Base-by-base conservation (phyloP, 331 rosid genomes). In the Quercus phellos region DNA sequence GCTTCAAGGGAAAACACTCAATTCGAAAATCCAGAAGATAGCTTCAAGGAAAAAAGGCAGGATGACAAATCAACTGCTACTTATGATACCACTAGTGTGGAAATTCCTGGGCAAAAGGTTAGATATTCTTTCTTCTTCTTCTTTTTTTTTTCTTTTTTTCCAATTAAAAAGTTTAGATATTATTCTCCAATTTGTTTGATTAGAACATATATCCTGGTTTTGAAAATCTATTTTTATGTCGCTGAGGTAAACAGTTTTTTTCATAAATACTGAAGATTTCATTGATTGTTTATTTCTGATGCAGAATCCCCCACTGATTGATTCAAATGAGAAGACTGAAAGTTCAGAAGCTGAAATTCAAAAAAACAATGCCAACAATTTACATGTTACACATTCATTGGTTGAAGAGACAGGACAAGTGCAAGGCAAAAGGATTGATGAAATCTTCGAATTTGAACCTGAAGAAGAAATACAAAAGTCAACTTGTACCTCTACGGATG, bases 51-150 rank as follows among this genome's bases (percentile, higher is more conserved):
- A 54, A 53, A 21, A 66, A 53, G 46, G 63, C 66, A n/a, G 72
- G 77, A 56, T 70, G 82, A 66, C 19, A 16, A 70, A 51, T 38
- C 72, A 78, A 17, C 38, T 42, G 56, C 81, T 43, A 63, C n/a
- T 46, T 13, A n/a, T 54, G 73, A 27, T n/a, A 34, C 55, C 24
- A 56, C 6, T 19, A 67, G 67, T 27, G 69, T 58, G 24, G 83
- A 75, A 27, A 3, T 43, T 46, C 79, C 75, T 24, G 67, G 61
- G 35, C 79, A 82, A 55, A 71, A 83, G 85, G 85, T 79, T 71
- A 30, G 51, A 72, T 60, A 12, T 26, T 10, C n/a, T 24, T 59
- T 26, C 7, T 24, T 12, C 27, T 59, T 24, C 2, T 11, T 26
- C 46, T 38, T 38, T 0, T 7, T 34, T 35, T 14, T 1, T 6